These are phyloP conservation scores for Amanita pseudoporphyria DNA, from an alignment of 768 basidiomycete genomes.

Conservation along the genomic window DNA sequence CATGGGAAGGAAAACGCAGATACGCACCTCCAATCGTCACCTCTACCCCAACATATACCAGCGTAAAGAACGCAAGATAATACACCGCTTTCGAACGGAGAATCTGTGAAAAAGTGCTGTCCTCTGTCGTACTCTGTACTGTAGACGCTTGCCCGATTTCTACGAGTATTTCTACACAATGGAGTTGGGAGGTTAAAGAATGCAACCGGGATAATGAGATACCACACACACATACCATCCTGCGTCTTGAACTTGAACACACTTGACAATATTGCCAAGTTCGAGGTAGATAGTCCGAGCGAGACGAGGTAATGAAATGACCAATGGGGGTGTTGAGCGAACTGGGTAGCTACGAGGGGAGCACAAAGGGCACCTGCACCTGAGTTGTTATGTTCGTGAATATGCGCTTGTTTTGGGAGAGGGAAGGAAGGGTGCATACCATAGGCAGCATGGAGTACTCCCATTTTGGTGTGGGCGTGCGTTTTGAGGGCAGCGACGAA, in stretches of 20 bases:
- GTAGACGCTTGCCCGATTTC: conserved; percentile 40
- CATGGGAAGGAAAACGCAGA: not conserved
- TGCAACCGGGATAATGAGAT: too few relatives aligned
- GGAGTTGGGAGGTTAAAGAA: too few relatives aligned
- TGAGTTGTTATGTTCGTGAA: conserved; percentile 14
- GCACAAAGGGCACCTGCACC: conserved; percentile 58
- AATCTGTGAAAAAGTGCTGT: conserved; percentile 40
- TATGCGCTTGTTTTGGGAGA: too few relatives aligned
- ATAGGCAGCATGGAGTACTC: conserved; percentile 56
- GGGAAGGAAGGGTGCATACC: too few relatives aligned
- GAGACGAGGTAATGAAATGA: conserved; percentile 72
- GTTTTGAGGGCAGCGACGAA: conserved; percentile 52
- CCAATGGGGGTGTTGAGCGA: conserved; percentile 57
- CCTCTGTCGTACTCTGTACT: conserved; percentile 26
- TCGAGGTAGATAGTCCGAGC: conserved; percentile 53
- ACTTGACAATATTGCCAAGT: conserved; percentile 36
- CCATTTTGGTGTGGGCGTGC: conserved; percentile 58
- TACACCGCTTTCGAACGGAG: conserved; percentile 45
- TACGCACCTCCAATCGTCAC: conserved; percentile 42
- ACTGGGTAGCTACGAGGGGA: conserved; percentile 77
- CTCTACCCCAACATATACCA: conserved; percentile 64
- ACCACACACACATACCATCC: conserved; percentile 41
- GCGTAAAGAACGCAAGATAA: conserved; percentile 49
- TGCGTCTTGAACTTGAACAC: conserved; percentile 67
- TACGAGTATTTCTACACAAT: conserved; percentile 36